Base-by-base conservation (phyloP, 768 basidiomycete species). In the Mrakia frigida region DNA sequence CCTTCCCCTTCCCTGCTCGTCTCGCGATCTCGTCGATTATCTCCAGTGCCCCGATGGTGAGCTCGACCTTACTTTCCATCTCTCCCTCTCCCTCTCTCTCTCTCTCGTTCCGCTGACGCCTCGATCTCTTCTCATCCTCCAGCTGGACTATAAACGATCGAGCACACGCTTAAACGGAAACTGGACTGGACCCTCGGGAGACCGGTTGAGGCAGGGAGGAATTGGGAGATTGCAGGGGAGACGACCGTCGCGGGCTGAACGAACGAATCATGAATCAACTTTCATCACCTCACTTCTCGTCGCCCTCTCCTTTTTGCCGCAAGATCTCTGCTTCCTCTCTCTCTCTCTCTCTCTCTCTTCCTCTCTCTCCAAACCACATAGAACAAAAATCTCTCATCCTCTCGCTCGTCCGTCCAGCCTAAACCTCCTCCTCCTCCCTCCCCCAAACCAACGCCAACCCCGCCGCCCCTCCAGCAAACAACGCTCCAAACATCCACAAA, bases 21-120 rank as follows among this genome's bases (percentile, higher is more conserved):
- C 43, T 43, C 43, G 43, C 43, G 6, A 43, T 50, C 46, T 50
- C 16, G 9, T 46, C 14, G n/a, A n/a, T n/a, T n/a, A n/a, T n/a
- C 43, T 46, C 46, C 35, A 53, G 5, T 23, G 43, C 71, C 78
- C 79, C 75, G 76, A 37, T 21, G 46, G 46, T 50, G 46, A 59
- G 56, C 56, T 31, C 60, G 10, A 10, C 35, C 18, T 16, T 14
- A 6, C 63, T 52, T 39, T 33, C 37, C 35, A 31, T 65, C 33
- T 33, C 7, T 33, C 63, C 14, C 37, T 33, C 18, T 31, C 31
- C 13, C 33, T 33, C 33, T 65, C 63, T 35, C 18, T 18, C 63
- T 37, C 13, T 11, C 18, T 37, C 63, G 10, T 18, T 31, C 37
- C 35, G 10, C 11, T 37, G 65, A 37, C 23, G 3, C 41, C 56